Percentiles rank a stretch among this genome's conserved stretches.
Conservation (phyloP, 805 yeast genomes). For the Barnettozyma vustinii region DNA sequence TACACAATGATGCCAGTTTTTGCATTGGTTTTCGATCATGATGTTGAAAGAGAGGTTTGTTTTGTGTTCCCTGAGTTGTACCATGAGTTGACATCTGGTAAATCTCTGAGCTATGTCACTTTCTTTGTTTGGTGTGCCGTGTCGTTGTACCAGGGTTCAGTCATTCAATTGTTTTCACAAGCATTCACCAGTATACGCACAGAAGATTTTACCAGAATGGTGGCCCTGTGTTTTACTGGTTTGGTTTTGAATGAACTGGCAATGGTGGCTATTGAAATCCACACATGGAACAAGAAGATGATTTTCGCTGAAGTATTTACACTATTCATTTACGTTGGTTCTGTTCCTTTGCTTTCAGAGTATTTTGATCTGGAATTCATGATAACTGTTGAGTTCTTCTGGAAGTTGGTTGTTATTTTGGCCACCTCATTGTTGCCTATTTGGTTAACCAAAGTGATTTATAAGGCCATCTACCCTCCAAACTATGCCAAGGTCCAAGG, state of each 20-base stretch:
- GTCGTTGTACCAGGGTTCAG: conserved; percentile 85
- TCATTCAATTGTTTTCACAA: conserved; percentile 82
- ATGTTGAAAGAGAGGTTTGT: conserved; percentile 84
- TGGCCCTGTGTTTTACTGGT: conserved; percentile 79
- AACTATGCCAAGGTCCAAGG: conserved; percentile 96
- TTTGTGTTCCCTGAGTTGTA: conserved; percentile 91
- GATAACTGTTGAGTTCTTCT: conserved; percentile 50
- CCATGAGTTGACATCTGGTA: conserved; percentile 85
- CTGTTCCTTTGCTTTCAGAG: conserved; percentile 82
- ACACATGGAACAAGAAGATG: conserved; percentile 88
- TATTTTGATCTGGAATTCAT: conserved; percentile 74
- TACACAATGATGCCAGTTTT: conserved; percentile 99
- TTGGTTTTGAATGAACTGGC: conserved; percentile 78
- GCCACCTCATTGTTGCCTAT: conserved; percentile 78
- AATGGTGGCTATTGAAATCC: conserved; percentile 91
- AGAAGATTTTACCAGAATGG: conserved; percentile 62
- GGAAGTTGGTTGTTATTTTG: conserved; percentile 64
- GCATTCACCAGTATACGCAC: conserved; percentile 56
- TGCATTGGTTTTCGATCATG: conserved; percentile 84
- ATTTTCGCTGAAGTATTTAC: conserved; percentile 67
- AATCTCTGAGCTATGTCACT: conserved; percentile 77
- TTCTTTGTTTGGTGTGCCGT: conserved; percentile 89
- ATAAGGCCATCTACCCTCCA: conserved; percentile 82
- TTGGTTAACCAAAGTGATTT: conserved; percentile 75
- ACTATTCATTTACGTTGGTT: conserved; percentile 55